Conservation (phyloP, 176 grass and related monocot species). For the Aechmea fasciata region DNA sequence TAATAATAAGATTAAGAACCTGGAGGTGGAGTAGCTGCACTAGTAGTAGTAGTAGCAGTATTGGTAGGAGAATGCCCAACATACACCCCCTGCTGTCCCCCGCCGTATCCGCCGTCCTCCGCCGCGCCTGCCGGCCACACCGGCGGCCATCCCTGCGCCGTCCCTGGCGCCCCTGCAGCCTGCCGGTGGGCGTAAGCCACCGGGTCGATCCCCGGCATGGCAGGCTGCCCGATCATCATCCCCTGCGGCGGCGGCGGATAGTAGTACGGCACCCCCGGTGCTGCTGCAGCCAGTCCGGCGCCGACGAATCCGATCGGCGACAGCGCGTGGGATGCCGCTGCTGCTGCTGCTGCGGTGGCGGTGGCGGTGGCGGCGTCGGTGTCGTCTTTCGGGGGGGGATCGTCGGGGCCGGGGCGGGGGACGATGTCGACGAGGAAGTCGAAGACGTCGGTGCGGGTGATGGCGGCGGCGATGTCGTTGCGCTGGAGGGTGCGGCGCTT, state of each 20-base stretch:
- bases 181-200: slow-evolving; percentile 8
- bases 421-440: slow-evolving; percentile 33
- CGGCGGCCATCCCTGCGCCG: slow-evolving; percentile 19
- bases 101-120: slow-evolving; percentile 1
- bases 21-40: background rate
- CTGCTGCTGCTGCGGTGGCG: too few species aligned
- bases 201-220: slow-evolving; percentile 12
- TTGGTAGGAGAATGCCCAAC: background rate
- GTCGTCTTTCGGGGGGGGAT: too few species aligned
- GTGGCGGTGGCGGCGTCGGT: too few species aligned
- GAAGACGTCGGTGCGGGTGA: slow-evolving; percentile 22
- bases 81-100: slow-evolving; percentile 16
- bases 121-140: slow-evolving; percentile 9
- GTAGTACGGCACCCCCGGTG: slow-evolving; percentile 21
- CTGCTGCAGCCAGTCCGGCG: background rate
- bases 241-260: slow-evolving; percentile 12
- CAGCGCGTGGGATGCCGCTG: too few species aligned
- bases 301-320: too few species aligned
- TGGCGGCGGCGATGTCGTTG: slow-evolving; percentile 27
- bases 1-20: background rate
- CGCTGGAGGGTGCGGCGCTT: slow-evolving; percentile 27
- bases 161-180: slow-evolving; percentile 12
- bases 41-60: too few species aligned
- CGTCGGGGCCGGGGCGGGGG: background rate
- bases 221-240: slow-evolving; percentile 21